These are phyloP conservation scores for Globisporangium paddicum DNA, from an alignment of 352 stramenopile species.

Conservation along the genomic window DNA sequence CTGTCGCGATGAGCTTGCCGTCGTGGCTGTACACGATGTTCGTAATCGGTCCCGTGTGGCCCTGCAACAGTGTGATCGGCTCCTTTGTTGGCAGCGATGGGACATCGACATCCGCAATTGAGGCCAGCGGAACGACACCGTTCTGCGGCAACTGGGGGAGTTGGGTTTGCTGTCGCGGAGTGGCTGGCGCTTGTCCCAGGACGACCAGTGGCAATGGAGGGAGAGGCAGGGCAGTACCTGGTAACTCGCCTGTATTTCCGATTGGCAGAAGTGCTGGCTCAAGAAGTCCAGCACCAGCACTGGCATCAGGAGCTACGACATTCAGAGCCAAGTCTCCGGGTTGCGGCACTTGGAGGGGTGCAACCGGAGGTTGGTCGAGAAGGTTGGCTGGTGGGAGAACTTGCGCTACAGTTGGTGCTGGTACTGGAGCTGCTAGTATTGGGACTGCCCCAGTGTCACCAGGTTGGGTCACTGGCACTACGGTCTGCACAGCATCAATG, in stretches of 20 bases:
- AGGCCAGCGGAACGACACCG: slow-evolving; percentile 26
- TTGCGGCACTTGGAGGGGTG: not conserved
- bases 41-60: slow-evolving; percentile 91
- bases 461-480: not conserved
- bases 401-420: not conserved
- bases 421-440: no score
- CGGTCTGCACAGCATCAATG: not conserved
- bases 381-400: not conserved
- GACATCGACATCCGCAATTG: slow-evolving; percentile 42
- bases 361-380: not conserved
- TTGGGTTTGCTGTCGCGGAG: slow-evolving; percentile 25
- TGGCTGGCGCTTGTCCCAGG: not conserved
- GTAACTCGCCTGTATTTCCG: slow-evolving; percentile 18
- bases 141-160: slow-evolving; percentile 50
- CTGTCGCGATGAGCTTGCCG: slow-evolving; percentile 91
- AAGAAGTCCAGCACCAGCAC: not conserved
- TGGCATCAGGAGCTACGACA: not conserved
- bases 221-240: not conserved
- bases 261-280: slow-evolving; percentile 6
- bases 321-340: not conserved
- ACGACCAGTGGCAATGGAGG: not conserved
- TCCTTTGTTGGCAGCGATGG: slow-evolving; percentile 39
- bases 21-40: slow-evolving; percentile 91
- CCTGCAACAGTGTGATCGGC: slow-evolving; percentile 64
- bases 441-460: not conserved